Base-by-base conservation (phyloP, 176 grass and related monocot genomes). In the Pontederia crassipes region DNA sequence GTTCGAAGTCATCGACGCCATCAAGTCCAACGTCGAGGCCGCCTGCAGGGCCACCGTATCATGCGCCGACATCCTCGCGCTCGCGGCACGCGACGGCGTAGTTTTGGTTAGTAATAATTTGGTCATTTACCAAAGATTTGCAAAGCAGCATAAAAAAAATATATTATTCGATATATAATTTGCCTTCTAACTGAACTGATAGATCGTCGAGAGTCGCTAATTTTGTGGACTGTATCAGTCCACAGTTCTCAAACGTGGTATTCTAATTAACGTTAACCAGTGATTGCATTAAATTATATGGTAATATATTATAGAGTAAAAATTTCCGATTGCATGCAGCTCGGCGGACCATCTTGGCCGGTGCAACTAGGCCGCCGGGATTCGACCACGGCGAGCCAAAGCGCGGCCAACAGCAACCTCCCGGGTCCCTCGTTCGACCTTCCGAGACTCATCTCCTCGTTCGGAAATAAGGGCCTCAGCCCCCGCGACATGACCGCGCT, bases 401-500 rank as follows among this genome's bases (percentile, higher is more conserved):
- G 68, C 70, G 53, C 52, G 26, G 90, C 90, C 17, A 84, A 89
- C 77, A 9, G 61, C 0, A 87, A 95, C 86, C 86, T 95, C 1
- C 90, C 86, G 0, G 65, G 65, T 0, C 83, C 86, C 0, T 57
- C n/a, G 1, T 79, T 82, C 46, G 82, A 80, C 80, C 75, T 89
- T 28, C 49, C 73, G 12, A 78, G 56, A 2, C 83, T 89, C 40
- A 49, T 87, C 72, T 9, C 11, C 14, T 69, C 63, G 80, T 90
- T 95, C 72, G 16, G 58, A 15, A 77, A 57, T 53, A 64, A 95
- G 62, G 70, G 62, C 11, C 79, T 95, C 26, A 54, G 29, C 9
- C 46, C 86, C 17, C 75, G 67, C 12, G 86, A 95, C 80, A 87
- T 95, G 90, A 89, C 86, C 55, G 86, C 83, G 57, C 86, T 95